These are phyloP conservation scores for Aspergillus steynii DNA, from an alignment of 495 filamentous ascomycete species.

Conservation along the genomic window DNA sequence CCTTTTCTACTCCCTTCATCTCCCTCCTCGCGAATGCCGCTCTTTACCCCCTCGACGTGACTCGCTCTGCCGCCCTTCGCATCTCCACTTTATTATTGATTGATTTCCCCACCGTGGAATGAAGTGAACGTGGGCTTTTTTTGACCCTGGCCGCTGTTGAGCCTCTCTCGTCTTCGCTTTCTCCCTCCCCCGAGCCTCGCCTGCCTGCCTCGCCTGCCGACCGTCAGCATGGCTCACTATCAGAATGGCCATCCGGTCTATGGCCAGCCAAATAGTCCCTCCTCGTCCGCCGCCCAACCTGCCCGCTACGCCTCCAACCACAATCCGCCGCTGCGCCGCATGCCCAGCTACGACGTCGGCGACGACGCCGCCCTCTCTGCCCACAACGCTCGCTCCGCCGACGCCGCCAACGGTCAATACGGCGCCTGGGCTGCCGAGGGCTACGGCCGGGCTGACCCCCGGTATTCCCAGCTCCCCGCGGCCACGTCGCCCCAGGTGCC, in stretches of 20 bases:
- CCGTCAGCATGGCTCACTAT: conserved; percentile 47
- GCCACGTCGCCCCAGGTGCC: conserved; percentile 44
- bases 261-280: conserved; percentile 29
- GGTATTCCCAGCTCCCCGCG: conserved; percentile 33
- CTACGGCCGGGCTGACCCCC: conserved; percentile 25
- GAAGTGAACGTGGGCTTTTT: background rate
- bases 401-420: conserved; percentile 30
- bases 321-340: conserved; percentile 53
- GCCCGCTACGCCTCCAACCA: conserved; percentile 14
- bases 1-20: background rate
- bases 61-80: background rate
- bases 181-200: background rate
- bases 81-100: background rate
- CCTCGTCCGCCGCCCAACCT: conserved; percentile 1
- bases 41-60: background rate
- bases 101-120: background rate
- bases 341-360: conserved; percentile 75
- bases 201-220: background rate
- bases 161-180: conserved; percentile 1
- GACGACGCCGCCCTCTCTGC: conserved; percentile 63
- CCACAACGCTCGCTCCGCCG: conserved; percentile 23
- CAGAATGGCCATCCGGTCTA: conserved; percentile 50
- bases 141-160: background rate
- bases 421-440: conserved; percentile 21
- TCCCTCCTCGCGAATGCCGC: conserved; percentile 1